These are phyloP conservation scores for Blastocystis sp. DNA, from an alignment of 352 stramenopile species.

Conservation along the genomic window DNA sequence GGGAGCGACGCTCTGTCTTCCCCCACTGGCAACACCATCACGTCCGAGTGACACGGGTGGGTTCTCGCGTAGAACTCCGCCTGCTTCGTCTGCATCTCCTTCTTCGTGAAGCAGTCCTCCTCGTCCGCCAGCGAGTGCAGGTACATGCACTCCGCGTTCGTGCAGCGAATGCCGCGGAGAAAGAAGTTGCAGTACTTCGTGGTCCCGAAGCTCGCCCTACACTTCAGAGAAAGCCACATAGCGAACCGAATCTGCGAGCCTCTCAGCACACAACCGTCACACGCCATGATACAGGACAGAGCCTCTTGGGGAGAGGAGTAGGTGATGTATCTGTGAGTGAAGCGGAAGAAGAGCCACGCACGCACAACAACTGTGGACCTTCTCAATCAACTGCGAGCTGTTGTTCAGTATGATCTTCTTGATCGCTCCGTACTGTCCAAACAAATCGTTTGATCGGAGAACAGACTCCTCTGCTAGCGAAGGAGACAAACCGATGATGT, in stretches of 20 bases:
- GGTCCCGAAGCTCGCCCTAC: slow-evolving; percentile 88
- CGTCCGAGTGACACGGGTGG: not conserved
- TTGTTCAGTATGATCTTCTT: slow-evolving; percentile 88
- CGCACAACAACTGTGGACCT: slow-evolving; percentile 18
- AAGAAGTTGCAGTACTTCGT: slow-evolving; percentile 95
- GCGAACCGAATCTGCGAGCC: slow-evolving; percentile 3
- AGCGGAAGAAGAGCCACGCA: not conserved
- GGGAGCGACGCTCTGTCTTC: not conserved
- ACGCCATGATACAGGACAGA: slow-evolving; percentile 2
- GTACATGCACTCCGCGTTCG: slow-evolving; percentile 91
- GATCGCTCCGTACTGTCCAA: slow-evolving; percentile 90
- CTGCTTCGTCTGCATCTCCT: slow-evolving; percentile 81
- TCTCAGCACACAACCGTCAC: not conserved
- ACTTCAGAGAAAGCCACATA: not conserved
- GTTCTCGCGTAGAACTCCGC: slow-evolving; percentile 36
- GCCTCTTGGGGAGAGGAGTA: slow-evolving; percentile 7
- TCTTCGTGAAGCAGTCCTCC: slow-evolving; percentile 91
- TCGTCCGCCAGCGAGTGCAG: slow-evolving; percentile 89
- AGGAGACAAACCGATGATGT: slow-evolving; percentile 88
- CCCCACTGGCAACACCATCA: no score
- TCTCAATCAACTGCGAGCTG: not conserved
- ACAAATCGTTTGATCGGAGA: slow-evolving; percentile 84
- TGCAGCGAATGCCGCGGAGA: slow-evolving; percentile 86
- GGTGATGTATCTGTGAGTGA: slow-evolving; percentile 39
- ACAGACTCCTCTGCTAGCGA: slow-evolving; percentile 83